These are phyloP conservation scores for Tetrapisispora phaffii DNA, from an alignment of 805 yeast genomes.

Conservation along the genomic window DNA sequence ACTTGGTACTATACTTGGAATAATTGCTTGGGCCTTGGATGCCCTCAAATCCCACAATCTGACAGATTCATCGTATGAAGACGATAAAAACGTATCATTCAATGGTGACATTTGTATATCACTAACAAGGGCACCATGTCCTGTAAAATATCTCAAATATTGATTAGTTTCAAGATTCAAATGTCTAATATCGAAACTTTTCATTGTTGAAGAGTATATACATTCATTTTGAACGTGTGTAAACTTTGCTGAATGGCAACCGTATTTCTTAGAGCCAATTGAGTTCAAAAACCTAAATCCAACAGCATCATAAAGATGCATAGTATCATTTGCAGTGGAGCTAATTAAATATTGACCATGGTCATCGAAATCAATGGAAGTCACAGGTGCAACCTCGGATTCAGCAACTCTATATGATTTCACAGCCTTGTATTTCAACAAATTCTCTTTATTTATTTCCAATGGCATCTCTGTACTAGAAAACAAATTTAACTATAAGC, in stretches of 20 bases:
- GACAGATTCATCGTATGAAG: conserved; percentile 70
- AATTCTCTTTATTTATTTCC: conserved; percentile 21
- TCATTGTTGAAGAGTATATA: conserved; percentile 75
- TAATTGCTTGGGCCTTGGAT: conserved; percentile 51
- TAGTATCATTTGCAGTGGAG: conserved; percentile 70
- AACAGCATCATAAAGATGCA: conserved; percentile 73
- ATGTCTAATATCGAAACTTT: conserved; percentile 66
- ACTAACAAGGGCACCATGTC: conserved; percentile 72
- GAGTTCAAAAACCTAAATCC: conserved; percentile 61
- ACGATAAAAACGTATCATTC: conserved; percentile 51
- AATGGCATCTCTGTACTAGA: conserved; percentile 11
- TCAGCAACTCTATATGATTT: conserved; percentile 45
- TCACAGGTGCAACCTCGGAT: conserved; percentile 43
- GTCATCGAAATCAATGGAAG: conserved; percentile 72
- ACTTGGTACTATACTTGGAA: conserved; percentile 45
- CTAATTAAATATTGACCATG: conserved; percentile 69
- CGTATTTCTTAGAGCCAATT: conserved; percentile 79
- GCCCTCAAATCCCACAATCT: conserved; percentile 80
- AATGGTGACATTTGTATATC: conserved; percentile 65
- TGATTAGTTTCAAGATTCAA: conserved; percentile 68
- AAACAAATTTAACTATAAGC: no score
- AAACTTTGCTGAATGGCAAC: conserved; percentile 78
- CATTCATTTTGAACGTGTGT: conserved; percentile 66
- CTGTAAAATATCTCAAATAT: conserved; percentile 76
- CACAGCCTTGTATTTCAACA: conserved; percentile 30